phyloP scores from a whole-genome alignment of 768 basidiomycete species.

The Boletus reticuloceps region DNA sequence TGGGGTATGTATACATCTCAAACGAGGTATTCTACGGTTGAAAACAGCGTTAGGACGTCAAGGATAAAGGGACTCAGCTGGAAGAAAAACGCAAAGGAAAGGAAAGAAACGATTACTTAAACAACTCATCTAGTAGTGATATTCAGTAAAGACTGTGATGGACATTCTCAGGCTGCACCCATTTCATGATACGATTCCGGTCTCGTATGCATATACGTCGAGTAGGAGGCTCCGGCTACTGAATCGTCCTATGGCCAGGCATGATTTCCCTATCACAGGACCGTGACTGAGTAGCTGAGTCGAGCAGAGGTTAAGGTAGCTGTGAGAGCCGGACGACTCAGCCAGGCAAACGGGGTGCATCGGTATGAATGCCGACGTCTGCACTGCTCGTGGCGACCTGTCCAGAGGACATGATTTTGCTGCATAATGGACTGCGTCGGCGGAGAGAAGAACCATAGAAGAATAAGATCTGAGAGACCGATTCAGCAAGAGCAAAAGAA shows the following conservation, averaged over 20 bases:
- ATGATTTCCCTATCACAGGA: slow-evolving; percentile 6
- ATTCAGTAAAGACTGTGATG: neutral
- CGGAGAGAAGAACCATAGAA: slow-evolving; percentile 28
- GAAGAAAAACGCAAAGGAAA: too few species aligned
- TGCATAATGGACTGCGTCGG: slow-evolving; percentile 21
- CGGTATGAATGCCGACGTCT: neutral
- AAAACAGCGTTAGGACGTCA: too few species aligned
- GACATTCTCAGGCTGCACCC: neutral
- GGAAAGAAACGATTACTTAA: neutral
- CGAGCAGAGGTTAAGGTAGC: too few species aligned
- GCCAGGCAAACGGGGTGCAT: neutral
- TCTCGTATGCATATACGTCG: neutral
- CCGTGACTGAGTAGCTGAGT: neutral
- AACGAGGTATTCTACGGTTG: neutral
- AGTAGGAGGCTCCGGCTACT: neutral
- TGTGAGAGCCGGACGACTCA: neutral
- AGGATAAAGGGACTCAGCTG: too few species aligned
- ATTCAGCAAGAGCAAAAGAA: neutral
- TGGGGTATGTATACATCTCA: neutral
- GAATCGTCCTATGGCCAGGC: slow-evolving; percentile 10
- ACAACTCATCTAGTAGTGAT: neutral
- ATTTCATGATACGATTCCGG: slow-evolving; percentile 6
- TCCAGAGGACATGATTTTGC: slow-evolving; percentile 2
- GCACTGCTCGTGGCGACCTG: neutral
- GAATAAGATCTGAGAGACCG: slow-evolving; percentile 18